These are phyloP conservation scores for Physaria fendleri DNA, from an alignment of 345 rosid species.

Conservation along the genomic window DNA sequence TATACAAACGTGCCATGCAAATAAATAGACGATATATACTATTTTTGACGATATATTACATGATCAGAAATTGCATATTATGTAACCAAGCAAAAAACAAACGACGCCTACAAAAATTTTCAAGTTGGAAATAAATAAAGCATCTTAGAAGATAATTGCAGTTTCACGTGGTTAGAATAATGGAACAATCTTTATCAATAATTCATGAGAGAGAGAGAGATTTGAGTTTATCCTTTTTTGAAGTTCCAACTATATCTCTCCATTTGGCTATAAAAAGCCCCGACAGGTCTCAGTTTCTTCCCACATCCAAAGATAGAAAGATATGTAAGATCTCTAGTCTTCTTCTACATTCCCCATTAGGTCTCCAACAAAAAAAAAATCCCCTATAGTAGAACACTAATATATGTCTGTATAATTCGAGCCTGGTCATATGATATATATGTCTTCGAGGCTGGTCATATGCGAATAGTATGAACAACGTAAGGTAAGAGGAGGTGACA, in stretches of 20 bases:
- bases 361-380: neutral
- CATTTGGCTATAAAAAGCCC: conserved; percentile 32
- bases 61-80: neutral
- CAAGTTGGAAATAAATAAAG: neutral
- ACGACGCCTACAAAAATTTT: neutral
- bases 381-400: no score
- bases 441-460: neutral
- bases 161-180: conserved; percentile 18
- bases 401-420: neutral
- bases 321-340: conserved; percentile 5
- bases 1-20: neutral
- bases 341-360: neutral
- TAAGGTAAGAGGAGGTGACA: conserved; percentile 81
- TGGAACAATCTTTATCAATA: conserved; percentile 23
- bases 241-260: no score
- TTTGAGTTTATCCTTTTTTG: conserved; percentile 2
- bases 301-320: conserved; percentile 31
- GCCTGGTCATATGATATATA: no score
- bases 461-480: neutral
- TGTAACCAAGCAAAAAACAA: neutral
- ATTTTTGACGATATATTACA: neutral
- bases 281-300: conserved; percentile 34
- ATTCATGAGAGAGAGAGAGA: conserved; percentile 29
- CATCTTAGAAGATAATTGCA: neutral
- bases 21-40: neutral